A percentile compares a stretch with the other conserved stretches of the same genome.
Conservation (phyloP, 768 basidiomycete species). For the Scleroderma citrinum region DNA sequence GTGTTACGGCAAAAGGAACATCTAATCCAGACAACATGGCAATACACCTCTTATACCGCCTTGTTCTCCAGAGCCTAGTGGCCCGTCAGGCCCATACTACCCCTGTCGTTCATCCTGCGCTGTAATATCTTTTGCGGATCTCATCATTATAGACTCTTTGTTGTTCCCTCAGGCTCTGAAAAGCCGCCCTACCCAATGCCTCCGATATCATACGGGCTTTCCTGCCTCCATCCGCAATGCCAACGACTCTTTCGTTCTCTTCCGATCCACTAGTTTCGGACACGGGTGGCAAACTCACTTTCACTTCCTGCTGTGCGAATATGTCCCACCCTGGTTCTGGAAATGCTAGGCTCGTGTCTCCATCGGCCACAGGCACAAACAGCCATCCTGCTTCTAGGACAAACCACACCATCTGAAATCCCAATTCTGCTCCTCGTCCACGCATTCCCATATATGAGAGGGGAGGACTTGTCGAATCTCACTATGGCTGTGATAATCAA, state of each 20-base stretch:
- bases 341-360: slow-evolving; percentile 31
- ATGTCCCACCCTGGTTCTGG: slow-evolving; percentile 67
- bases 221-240: background rate
- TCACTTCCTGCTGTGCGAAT: slow-evolving; percentile 49
- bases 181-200: background rate
- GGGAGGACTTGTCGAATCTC: slow-evolving; percentile 74
- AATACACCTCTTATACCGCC: slow-evolving; percentile 48
- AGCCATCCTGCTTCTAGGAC: background rate
- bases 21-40: slow-evolving; percentile 10
- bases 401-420: slow-evolving; percentile 80
- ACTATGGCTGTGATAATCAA: slow-evolving; percentile 62
- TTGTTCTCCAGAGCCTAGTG: slow-evolving; percentile 43
- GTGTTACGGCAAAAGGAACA: background rate
- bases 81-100: slow-evolving; percentile 30
- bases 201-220: background rate
- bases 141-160: slow-evolving; percentile 6
- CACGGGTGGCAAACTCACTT: slow-evolving; percentile 34
- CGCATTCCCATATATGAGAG: slow-evolving; percentile 73
- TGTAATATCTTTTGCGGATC: slow-evolving; percentile 6
- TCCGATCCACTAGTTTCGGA: background rate
- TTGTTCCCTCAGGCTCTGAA: background rate
- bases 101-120: slow-evolving; percentile 6
- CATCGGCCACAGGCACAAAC: slow-evolving; percentile 3
- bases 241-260: slow-evolving; percentile 6
- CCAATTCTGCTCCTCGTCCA: slow-evolving; percentile 91